These are phyloP conservation scores for Prunus kanzakura DNA, from an alignment of 306 rosid species.

Conservation along the genomic window DNA sequence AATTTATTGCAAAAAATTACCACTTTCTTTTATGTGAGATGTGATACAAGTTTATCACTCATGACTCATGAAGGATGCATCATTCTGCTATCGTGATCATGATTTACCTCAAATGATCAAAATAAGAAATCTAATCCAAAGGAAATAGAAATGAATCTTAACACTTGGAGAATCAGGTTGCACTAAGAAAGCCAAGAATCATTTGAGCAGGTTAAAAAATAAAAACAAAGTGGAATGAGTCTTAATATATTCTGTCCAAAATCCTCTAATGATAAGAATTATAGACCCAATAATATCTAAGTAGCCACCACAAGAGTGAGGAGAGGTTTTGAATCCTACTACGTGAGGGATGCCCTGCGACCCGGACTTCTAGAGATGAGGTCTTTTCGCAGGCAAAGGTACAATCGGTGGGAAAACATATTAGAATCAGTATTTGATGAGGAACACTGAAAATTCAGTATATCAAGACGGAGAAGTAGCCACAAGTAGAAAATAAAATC, in stretches of 20 bases:
- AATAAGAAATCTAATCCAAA: background rate
- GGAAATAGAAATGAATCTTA: background rate
- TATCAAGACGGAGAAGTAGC: too few relatives aligned
- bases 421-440: too few relatives aligned
- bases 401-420: too few relatives aligned
- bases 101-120: background rate
- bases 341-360: too few relatives aligned
- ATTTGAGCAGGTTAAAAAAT: background rate
- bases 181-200: background rate
- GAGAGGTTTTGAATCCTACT: too few relatives aligned
- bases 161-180: background rate
- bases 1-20: background rate
- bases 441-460: too few relatives aligned
- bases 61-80: background rate
- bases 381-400: too few relatives aligned
- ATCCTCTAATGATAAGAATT: background rate
- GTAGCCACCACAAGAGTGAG: background rate
- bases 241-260: background rate
- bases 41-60: background rate
- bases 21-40: background rate
- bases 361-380: too few relatives aligned
- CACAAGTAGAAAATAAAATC: too few relatives aligned
- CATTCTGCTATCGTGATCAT: background rate
- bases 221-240: background rate
- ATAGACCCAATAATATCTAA: background rate